These are phyloP conservation scores for Pythium aristosporum DNA, from an alignment of 352 stramenopile species.

Conservation along the genomic window DNA sequence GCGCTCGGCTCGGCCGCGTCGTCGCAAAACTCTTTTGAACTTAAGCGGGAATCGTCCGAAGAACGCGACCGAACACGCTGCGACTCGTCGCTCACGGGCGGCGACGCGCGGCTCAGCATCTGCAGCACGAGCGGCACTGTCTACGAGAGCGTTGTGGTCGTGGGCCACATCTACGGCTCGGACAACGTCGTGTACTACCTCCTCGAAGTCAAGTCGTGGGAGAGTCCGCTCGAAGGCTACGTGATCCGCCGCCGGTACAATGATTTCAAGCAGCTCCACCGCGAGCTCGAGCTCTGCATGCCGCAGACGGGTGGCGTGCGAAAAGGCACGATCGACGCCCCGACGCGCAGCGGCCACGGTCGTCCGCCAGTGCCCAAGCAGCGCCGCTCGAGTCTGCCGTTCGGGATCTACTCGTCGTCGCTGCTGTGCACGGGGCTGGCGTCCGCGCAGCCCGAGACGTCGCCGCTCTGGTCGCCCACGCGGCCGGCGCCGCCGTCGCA, in stretches of 20 bases:
- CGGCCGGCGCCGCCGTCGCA: conserved; percentile 17
- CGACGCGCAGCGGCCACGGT: neutral
- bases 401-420: conserved; percentile 40
- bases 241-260: conserved; percentile 75
- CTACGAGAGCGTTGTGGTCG: conserved; percentile 75
- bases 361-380: conserved; percentile 1
- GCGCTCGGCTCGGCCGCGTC: conserved; percentile 7
- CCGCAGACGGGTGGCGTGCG: conserved; percentile 28
- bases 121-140: conserved; percentile 65
- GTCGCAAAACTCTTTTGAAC: conserved; percentile 10
- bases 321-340: conserved; percentile 2
- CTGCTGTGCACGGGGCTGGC: conserved; percentile 56
- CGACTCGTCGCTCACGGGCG: conserved; percentile 32
- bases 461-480: conserved; percentile 52
- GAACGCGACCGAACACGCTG: conserved; percentile 35
- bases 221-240: conserved; percentile 75
- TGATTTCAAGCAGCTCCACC: conserved; percentile 69
- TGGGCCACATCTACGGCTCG: conserved; percentile 56
- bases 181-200: conserved; percentile 79
- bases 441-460: conserved; percentile 31
- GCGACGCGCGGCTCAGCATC: conserved; percentile 50
- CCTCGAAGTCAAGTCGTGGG: conserved; percentile 68
- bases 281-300: conserved; percentile 54
- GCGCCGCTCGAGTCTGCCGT: conserved; percentile 3
- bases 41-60: conserved; percentile 23